phyloP scores from a whole-genome alignment of 2,329 filamentous ascomycete genomes.

The Aspergillus ustus region DNA sequence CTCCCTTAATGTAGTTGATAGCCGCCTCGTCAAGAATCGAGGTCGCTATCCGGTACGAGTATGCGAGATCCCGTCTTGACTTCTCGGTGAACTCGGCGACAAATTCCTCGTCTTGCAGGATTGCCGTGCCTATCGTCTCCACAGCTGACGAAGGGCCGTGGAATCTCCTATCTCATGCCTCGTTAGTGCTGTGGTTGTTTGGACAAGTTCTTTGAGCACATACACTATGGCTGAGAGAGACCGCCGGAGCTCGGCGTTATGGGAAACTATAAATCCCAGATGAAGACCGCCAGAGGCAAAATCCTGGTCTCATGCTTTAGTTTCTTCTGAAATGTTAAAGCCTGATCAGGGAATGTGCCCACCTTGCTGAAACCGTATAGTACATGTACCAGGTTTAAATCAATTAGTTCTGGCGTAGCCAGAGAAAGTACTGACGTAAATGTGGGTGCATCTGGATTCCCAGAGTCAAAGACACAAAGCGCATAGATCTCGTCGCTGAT shows the following conservation, averaged over 20 bases:
- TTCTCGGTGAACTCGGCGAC: slow-evolving; percentile 39
- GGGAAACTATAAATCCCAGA: slow-evolving; percentile 34
- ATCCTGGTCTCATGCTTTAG: slow-evolving; percentile 25
- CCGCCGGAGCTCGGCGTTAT: slow-evolving; percentile 30
- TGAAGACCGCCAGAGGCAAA: slow-evolving; percentile 37
- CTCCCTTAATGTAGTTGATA: slow-evolving; percentile 43
- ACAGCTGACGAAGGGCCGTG: slow-evolving; percentile 33
- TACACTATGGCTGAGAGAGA: slow-evolving; percentile 35
- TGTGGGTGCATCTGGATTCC: slow-evolving; percentile 34
- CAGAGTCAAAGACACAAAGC: slow-evolving; percentile 53
- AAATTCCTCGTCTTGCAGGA: slow-evolving; percentile 40
- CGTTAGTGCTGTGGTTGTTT: background rate
- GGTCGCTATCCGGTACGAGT: slow-evolving; percentile 35
- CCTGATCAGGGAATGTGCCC: background rate
- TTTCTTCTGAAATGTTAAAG: background rate
- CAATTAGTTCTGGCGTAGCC: slow-evolving; percentile 48
- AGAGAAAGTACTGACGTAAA: slow-evolving; percentile 56
- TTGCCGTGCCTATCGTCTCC: slow-evolving; percentile 34
- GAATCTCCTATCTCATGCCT: slow-evolving; percentile 26
- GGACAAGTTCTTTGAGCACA: slow-evolving; percentile 1
- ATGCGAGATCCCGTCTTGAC: slow-evolving; percentile 28
- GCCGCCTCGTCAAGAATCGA: slow-evolving; percentile 40
- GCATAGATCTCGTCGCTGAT: slow-evolving; percentile 64
- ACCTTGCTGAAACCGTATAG: slow-evolving; percentile 50
- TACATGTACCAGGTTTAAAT: slow-evolving; percentile 56